Conservation (phyloP, 2,329 filamentous ascomycete species). For the Diplodia corticola region DNA sequence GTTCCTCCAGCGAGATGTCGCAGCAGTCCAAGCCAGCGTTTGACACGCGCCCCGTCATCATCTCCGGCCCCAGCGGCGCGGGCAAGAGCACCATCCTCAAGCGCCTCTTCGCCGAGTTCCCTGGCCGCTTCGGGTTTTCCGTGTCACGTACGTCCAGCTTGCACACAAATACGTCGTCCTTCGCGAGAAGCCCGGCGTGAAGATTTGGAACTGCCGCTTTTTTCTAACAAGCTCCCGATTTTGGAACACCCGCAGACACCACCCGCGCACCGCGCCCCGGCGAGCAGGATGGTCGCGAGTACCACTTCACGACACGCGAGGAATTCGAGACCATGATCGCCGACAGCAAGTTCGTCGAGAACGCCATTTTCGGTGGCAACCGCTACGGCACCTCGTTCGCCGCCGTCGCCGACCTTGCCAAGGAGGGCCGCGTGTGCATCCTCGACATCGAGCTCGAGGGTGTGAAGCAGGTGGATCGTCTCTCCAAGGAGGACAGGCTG, state of each 20-base stretch:
- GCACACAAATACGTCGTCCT: slow-evolving; percentile 19
- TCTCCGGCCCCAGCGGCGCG: slow-evolving; percentile 76
- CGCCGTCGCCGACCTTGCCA: slow-evolving; percentile 73
- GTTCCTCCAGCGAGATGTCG: not conserved
- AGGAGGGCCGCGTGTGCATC: slow-evolving; percentile 72
- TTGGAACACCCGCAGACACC: slow-evolving; percentile 59
- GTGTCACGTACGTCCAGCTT: slow-evolving; percentile 40
- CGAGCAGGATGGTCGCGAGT: slow-evolving; percentile 75
- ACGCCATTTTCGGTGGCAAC: slow-evolving; percentile 83
- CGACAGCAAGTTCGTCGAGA: slow-evolving; percentile 78
- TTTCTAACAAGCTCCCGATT: not conserved
- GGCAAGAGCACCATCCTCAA: slow-evolving; percentile 81
- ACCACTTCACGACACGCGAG: slow-evolving; percentile 71
- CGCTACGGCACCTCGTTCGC: slow-evolving; percentile 80
- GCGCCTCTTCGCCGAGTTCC: slow-evolving; percentile 66
- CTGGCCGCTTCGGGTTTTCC: slow-evolving; percentile 65
- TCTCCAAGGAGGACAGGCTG: slow-evolving; percentile 58
- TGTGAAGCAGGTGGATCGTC: slow-evolving; percentile 76
- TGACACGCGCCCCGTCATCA: slow-evolving; percentile 63
- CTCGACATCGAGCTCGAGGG: slow-evolving; percentile 98
- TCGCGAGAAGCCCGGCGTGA: not conserved
- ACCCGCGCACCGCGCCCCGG: slow-evolving; percentile 74
- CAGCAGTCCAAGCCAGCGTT: not conserved
- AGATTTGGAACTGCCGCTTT: not conserved
- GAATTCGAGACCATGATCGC: slow-evolving; percentile 68